phyloP scores from a whole-genome alignment of 805 yeast genomes.

The Lachancea sp. region DNA sequence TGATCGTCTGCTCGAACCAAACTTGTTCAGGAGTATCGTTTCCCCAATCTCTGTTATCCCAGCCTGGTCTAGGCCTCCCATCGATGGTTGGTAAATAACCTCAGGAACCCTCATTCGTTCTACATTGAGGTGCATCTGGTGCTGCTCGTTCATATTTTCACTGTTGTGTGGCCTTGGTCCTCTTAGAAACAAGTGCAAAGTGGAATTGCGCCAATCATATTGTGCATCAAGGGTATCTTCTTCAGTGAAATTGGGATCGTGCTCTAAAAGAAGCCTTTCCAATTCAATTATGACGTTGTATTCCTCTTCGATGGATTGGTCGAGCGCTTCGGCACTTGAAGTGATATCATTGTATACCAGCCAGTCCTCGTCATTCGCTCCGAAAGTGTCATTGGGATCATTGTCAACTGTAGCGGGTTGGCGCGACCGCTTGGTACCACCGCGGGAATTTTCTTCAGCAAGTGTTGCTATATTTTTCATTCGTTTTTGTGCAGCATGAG shows the following conservation, averaged over 20 bases:
- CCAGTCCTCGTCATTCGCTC: constrained; percentile 96
- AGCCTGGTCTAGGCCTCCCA: constrained; percentile 94
- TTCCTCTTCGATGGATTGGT: constrained; percentile 74
- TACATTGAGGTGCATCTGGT: constrained; percentile 83
- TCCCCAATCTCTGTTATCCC: constrained; percentile 78
- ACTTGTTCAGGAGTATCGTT: constrained; percentile 54
- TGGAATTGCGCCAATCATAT: constrained; percentile 77
- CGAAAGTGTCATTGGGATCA: constrained; percentile 90
- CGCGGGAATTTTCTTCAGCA: constrained; percentile 58
- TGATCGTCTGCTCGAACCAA: constrained; percentile 49
- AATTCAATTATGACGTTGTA: constrained; percentile 50
- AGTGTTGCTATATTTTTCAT: constrained; percentile 87
- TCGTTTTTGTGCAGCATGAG: constrained; percentile 84
- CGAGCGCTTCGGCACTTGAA: constrained; percentile 53
- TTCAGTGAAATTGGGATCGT: constrained; percentile 77
- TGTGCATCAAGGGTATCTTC: constrained; percentile 80
- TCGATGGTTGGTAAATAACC: constrained; percentile 82
- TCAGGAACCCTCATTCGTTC: constrained; percentile 93
- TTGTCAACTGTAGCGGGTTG: constrained; percentile 69
- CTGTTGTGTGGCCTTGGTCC: constrained; percentile 86
- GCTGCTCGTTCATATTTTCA: constrained; percentile 76
- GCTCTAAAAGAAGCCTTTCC: constrained; percentile 70
- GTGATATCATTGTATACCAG: constrained; percentile 79
- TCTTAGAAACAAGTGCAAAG: constrained; percentile 74
- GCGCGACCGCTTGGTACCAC: constrained; percentile 42